Percentiles rank a stretch among this genome's conserved stretches.
phyloP scores from a whole-genome alignment of 2,329 filamentous ascomycete genomes.

The Aspergillus latus region DNA sequence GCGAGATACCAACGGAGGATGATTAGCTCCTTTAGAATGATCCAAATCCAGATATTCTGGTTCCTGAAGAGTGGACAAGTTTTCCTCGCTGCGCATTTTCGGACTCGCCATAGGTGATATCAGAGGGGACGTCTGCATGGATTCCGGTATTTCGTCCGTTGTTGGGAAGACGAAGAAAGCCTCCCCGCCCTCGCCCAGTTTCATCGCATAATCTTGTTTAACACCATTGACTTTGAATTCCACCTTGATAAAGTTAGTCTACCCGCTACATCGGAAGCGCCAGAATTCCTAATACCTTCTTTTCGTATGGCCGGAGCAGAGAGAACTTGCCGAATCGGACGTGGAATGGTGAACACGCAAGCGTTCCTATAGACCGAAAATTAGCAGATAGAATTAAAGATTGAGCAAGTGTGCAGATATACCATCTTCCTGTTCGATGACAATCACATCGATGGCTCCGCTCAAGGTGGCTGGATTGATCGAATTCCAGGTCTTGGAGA shows the following conservation, averaged over 20 bases:
- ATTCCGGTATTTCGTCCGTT: constrained; percentile 84
- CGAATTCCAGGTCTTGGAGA: constrained; percentile 98
- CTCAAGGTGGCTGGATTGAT: constrained; percentile 97
- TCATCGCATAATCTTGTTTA: constrained; percentile 96
- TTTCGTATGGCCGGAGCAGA: constrained; percentile 88
- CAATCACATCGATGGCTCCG: constrained; percentile 97
- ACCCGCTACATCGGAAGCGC: neutral
- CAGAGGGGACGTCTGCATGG: constrained; percentile 89
- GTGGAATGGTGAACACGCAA: constrained; percentile 95
- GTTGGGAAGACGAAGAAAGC: constrained; percentile 99
- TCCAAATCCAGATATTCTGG: constrained; percentile 53
- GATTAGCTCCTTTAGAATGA: constrained; percentile 26
- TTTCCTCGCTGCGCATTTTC: constrained; percentile 38
- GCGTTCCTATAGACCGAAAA: constrained; percentile 47
- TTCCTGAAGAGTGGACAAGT: constrained; percentile 45
- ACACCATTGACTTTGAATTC: constrained; percentile 92
- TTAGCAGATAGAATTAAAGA: neutral
- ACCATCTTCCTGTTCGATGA: constrained; percentile 95
- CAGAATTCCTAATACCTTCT: constrained; percentile 60
- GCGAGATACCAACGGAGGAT: constrained; percentile 31
- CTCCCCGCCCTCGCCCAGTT: constrained; percentile 93
- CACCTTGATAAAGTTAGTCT: constrained; percentile 54
- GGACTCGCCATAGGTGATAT: constrained; percentile 89
- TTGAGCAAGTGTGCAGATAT: constrained; percentile 29
- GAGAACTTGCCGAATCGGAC: constrained; percentile 99